Evolutionary conservation across 331 rosid genomes (phyloP).

Genomic region (Prunus yedoensis): DNA sequence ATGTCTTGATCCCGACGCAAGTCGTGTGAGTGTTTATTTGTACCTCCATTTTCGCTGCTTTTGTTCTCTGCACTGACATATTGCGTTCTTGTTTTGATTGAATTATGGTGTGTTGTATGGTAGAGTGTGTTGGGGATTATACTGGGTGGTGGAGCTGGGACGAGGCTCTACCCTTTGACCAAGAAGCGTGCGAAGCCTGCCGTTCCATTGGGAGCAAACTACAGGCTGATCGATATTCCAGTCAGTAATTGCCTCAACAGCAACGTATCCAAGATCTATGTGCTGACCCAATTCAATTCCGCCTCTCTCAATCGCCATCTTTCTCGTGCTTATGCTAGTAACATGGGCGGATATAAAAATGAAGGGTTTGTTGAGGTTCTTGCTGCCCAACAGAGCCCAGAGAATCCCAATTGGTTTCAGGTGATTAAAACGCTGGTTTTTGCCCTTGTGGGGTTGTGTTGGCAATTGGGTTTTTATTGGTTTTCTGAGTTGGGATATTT

Average conservation of each 20-base stretch:
- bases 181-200: slow-evolving; percentile 99
- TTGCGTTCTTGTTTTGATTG: not conserved
- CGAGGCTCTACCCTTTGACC: slow-evolving; percentile 91
- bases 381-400: slow-evolving; percentile 99
- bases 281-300: slow-evolving; percentile 94
- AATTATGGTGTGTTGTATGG: slow-evolving; percentile 14
- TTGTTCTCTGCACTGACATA: not conserved
- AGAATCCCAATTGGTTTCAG: slow-evolving; percentile 99
- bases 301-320: slow-evolving; percentile 94
- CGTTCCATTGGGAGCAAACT: slow-evolving; percentile 96
- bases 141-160: slow-evolving; percentile 97
- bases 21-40: slow-evolving; percentile 53
- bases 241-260: slow-evolving; percentile 96
- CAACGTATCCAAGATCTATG: slow-evolving; percentile 90
- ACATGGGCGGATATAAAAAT: slow-evolving; percentile 90
- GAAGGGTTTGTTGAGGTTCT: slow-evolving; percentile 99
- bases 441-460: not conserved
- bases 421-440: slow-evolving; percentile 25
- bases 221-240: slow-evolving; percentile 93
- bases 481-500: slow-evolving; percentile 4
- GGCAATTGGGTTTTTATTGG: not conserved
- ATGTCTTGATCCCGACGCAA: slow-evolving; percentile 98
- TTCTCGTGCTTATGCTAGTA: slow-evolving; percentile 93
- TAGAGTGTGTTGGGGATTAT: slow-evolving; percentile 96
- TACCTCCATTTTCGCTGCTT: not conserved